Percentiles rank a stretch among this genome's conserved stretches.
phyloP scores from a whole-genome alignment of 768 basidiomycete species.

The Naematelia encephala region DNA sequence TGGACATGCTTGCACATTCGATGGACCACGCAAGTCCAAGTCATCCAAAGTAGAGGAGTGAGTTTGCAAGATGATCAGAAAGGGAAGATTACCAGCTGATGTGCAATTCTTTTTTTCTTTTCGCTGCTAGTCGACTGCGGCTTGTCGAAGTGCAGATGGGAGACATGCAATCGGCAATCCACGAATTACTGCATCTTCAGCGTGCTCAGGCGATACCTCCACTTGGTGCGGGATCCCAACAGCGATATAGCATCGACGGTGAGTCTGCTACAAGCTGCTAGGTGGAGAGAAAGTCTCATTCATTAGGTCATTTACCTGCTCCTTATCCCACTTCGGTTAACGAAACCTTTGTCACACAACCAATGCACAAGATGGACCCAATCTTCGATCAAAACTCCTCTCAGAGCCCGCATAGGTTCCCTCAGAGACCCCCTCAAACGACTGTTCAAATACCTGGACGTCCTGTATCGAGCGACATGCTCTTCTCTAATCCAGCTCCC shows the following conservation, averaged over 20 bases:
- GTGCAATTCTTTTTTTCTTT: neutral
- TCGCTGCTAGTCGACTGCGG: conserved; percentile 29
- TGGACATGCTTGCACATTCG: conserved; percentile 40
- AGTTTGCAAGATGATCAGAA: too few relatives aligned
- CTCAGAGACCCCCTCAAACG: neutral
- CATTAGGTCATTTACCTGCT: too few relatives aligned
- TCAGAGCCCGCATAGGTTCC: neutral
- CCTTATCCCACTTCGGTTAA: neutral
- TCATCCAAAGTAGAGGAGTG: conserved; percentile 42
- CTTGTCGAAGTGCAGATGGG: conserved; percentile 41
- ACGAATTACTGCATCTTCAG: conserved; percentile 35
- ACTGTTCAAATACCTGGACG: neutral
- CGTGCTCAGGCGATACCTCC: conserved; percentile 11
- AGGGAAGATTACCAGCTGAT: neutral
- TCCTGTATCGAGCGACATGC: neutral
- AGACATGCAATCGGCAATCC: conserved; percentile 28
- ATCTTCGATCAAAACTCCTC: neutral
- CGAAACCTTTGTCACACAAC: neutral
- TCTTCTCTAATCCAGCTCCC: neutral
- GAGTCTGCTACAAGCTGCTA: neutral
- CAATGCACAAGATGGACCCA: neutral
- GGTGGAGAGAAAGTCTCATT: neutral
- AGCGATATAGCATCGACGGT: neutral
- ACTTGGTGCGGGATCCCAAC: neutral
- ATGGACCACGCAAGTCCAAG: conserved; percentile 41